Evolutionary conservation across 108 stramenopile species (phyloP).

Genomic region (Nannochloropsis granulata): DNA sequence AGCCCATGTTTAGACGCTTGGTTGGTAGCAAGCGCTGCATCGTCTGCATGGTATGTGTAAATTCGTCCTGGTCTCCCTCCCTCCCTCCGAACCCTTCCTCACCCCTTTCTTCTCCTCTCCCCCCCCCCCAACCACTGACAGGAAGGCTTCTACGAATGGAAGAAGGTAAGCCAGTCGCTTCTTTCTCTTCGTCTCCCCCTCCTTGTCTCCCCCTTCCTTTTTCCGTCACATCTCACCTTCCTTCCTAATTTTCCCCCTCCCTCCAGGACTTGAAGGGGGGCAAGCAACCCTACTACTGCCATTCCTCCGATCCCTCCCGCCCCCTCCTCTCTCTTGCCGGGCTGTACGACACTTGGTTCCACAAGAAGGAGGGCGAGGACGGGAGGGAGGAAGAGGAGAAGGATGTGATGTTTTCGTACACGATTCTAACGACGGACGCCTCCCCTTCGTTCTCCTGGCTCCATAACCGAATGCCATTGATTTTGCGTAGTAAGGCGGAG

Average conservation of each 20-base stretch:
- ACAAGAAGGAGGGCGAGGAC: background rate
- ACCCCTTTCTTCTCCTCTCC: background rate
- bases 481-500: background rate
- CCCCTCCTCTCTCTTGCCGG: constrained; percentile 1
- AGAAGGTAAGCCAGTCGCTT: background rate
- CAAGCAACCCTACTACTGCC: constrained; percentile 30
- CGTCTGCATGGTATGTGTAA: background rate
- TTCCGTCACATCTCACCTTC: background rate
- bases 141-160: constrained; percentile 36
- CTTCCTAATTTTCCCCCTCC: background rate
- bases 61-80: background rate
- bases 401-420: constrained; percentile 16
- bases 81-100: background rate
- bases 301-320: background rate
- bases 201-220: background rate
- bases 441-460: constrained; percentile 18
- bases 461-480: constrained; percentile 22
- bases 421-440: constrained; percentile 24
- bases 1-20: constrained; percentile 20
- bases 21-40: constrained; percentile 4
- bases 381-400: constrained; percentile 13
- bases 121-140: background rate
- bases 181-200: background rate
- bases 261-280: constrained; percentile 1
- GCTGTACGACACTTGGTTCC: constrained; percentile 15